phyloP scores from a whole-genome alignment of 2,329 filamentous ascomycete genomes.

The Aureobasidium sp. region DNA sequence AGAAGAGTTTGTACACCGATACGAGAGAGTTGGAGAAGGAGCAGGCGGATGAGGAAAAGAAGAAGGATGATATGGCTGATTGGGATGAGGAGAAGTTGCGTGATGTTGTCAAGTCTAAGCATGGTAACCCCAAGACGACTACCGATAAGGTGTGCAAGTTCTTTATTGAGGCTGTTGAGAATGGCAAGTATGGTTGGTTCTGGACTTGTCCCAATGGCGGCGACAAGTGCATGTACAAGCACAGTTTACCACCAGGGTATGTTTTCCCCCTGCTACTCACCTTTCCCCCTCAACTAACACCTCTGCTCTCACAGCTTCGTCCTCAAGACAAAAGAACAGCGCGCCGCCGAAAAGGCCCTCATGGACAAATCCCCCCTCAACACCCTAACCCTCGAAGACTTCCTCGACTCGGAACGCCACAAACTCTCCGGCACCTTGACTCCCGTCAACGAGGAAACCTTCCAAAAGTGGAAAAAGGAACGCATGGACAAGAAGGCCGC shows the following conservation, averaged over 20 bases:
- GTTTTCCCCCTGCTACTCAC: no score
- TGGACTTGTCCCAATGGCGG: conserved; percentile 96
- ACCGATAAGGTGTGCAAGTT: conserved; percentile 99
- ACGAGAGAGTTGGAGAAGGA: conserved; percentile 64
- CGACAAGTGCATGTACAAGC: conserved; percentile 98
- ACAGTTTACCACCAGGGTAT: conserved; percentile 88
- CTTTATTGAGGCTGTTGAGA: conserved; percentile 95
- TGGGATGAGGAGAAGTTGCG: conserved; percentile 97
- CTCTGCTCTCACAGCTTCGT: conserved; percentile 57
- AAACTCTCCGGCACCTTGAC: conserved; percentile 88
- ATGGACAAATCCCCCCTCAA: conserved; percentile 93
- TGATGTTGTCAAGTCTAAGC: conserved; percentile 87
- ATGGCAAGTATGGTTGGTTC: conserved; percentile 99
- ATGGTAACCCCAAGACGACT: conserved; percentile 89
- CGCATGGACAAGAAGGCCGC: conserved; percentile 92
- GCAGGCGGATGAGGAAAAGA: conserved; percentile 60
- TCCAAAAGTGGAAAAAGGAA: conserved; percentile 96
- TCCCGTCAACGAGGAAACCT: conserved; percentile 84
- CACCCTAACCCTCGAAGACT: conserved; percentile 93
- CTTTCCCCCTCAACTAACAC: conserved; percentile 11
- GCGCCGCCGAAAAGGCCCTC: conserved; percentile 88
- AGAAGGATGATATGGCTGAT: conserved; percentile 85
- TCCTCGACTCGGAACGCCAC: conserved; percentile 90
- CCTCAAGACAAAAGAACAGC: conserved; percentile 95
- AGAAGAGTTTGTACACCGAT: conserved; percentile 87